Evolutionary conservation across 768 basidiomycete species (phyloP).

Genomic region (Boletus rubroflammeus): DNA sequence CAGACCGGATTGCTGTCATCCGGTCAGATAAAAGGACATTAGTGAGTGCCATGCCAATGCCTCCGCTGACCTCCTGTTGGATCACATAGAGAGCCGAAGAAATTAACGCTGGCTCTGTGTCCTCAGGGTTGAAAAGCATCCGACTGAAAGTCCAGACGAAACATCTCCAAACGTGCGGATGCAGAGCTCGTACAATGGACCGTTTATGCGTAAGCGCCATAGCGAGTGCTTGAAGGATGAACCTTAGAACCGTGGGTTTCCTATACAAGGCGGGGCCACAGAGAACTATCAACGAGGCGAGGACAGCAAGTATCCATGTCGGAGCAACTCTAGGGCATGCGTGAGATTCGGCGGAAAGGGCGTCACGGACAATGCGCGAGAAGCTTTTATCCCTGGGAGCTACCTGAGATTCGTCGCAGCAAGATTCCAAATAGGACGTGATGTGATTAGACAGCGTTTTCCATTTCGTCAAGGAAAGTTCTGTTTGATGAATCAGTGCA

Average conservation of each 20-base stretch:
- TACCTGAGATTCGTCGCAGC: conserved; percentile 6
- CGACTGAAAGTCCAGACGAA: conserved; percentile 55
- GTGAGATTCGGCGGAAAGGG: conserved; percentile 25
- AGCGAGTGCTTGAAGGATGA: conserved; percentile 36
- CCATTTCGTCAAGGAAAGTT: conserved; percentile 27
- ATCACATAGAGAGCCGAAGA: conserved; percentile 42
- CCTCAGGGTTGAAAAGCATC: conserved; percentile 27
- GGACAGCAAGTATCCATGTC: conserved; percentile 42
- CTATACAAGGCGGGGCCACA: conserved; percentile 42
- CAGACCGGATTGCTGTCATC: background rate
- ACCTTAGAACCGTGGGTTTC: conserved; percentile 36
- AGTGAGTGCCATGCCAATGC: conserved; percentile 43
- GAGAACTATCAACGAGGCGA: conserved; percentile 48
- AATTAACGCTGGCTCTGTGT: conserved; percentile 23
- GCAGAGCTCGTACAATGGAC: conserved; percentile 35
- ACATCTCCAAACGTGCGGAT: conserved; percentile 48
- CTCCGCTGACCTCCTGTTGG: conserved; percentile 44
- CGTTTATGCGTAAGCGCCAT: conserved; percentile 33
- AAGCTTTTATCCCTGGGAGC: conserved; percentile 17
- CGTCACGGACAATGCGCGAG: conserved; percentile 23
- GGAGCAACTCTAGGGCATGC: conserved; percentile 28
- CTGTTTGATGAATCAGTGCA: conserved; percentile 31
- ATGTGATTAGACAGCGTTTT: conserved; percentile 26
- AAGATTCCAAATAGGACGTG: conserved; percentile 23
- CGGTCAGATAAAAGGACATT: conserved; percentile 34